A percentile compares a stretch with the other conserved stretches of the same genome.
These are phyloP conservation scores for Camelina laxa DNA, from an alignment of 345 rosid species.

Conservation along the genomic window DNA sequence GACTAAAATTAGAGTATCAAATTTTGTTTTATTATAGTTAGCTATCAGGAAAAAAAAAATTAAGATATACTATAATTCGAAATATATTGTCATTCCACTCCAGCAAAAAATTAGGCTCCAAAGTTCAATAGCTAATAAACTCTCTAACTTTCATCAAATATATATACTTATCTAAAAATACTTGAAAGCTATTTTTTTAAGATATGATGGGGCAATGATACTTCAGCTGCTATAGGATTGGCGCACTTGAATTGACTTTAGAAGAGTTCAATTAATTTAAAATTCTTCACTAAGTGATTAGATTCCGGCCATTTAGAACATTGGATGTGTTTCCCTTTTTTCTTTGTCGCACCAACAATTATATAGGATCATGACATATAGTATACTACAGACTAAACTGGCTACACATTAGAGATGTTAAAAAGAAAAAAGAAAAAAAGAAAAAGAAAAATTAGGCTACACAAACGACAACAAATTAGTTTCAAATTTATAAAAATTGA, in stretches of 20 bases:
- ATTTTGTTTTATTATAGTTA: not conserved
- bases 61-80: too few relatives aligned
- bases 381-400: not conserved
- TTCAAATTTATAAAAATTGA: not conserved
- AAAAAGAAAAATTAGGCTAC: too few relatives aligned
- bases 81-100: not conserved
- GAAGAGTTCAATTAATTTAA: not conserved
- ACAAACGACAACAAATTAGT: not conserved
- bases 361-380: not conserved
- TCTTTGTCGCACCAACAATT: not conserved
- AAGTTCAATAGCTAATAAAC: not conserved
- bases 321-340: not conserved
- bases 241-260: slow-evolving; percentile 12
- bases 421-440: too few relatives aligned
- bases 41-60: too few relatives aligned
- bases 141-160: too few relatives aligned
- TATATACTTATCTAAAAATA: too few relatives aligned
- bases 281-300: slow-evolving; percentile 2
- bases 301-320: not conserved
- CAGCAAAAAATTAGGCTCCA: not conserved
- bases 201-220: not conserved
- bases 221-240: not conserved
- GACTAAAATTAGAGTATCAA: not conserved
- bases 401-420: not conserved
- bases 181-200: not conserved